Base-by-base conservation (phyloP, 106 monocot genomes). In the Dendrobium huoshanense region DNA sequence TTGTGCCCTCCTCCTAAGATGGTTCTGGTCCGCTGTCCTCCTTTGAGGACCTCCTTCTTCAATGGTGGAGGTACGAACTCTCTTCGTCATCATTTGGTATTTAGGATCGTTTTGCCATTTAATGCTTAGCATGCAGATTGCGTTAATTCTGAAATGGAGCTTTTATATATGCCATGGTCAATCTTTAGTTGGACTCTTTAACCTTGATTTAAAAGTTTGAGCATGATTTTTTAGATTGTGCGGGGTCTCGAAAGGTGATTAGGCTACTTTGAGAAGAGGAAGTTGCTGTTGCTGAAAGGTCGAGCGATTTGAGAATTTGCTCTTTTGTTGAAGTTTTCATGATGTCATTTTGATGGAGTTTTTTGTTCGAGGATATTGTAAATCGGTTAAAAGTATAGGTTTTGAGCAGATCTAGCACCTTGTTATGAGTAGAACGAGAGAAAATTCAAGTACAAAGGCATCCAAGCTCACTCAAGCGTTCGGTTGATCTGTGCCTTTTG, bases 1-100 rank as follows among this genome's bases (percentile, higher is more conserved):
- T 25, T 80, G n/a, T 22, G 75, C 7, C 58, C 85, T 58, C 77
- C 73, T 65, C 47, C 77, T 7, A 84, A 81, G 79, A 84, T 77
- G 81, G 65, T 73, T 47, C 17, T 84, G 40, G 79, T 75, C n/a
- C 74, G 49, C 40, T 72, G 68, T 61, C 79, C 73, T 2, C 42
- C 85, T 24, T 79, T 86, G 25, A 81, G 79, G 75, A 87, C 87
- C 49, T 89, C 91, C 44, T 94, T 89, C 81, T 85, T 94, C 78
- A 89, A 91, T 74, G 89, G 89, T 20, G 87, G 91, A 54, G 89
- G 90, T 91, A 77, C 15, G 64, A 72, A 15, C 15, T 37, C 24
- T 72, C 72, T 13, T 37, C 11, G 25, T 4, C 19, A 4, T 43
- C 37, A 37, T 74, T n/a, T 41, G 2, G 16, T 74, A 9, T 41